Base-by-base conservation (phyloP, 2,329 filamentous ascomycete species). In the Nemania serpens region DNA sequence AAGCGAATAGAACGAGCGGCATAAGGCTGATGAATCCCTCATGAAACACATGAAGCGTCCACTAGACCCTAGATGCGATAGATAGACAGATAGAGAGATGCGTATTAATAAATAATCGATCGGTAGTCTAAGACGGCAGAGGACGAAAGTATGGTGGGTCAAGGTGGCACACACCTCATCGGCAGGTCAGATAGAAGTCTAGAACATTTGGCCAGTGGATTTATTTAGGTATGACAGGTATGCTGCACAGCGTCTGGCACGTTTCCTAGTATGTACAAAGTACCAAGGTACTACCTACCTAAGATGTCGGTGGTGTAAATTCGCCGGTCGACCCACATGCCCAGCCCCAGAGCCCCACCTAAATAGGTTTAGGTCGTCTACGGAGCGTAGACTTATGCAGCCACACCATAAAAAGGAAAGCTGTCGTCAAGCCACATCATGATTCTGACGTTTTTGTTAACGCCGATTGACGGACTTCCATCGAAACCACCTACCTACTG, bases 121-220 rank as follows among this genome's bases (percentile, higher is more conserved):
- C 10, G 37, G 37, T 41, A 41, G 42, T 45, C 29, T 20, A 47
- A 33, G 49, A 25, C 29, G 20, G 29, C 7, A 47, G 43, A 58
- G 54, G 25, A 22, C 45, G 7, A 37, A 42, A 18, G 22, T 15
- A 12, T 17, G 18, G 55, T 62, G 55, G 59, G 57, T 59, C 59
- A 47, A 20, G n/a, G 49, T 55, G 59, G 59, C 59, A 62, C 25
- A 29, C 25, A 55, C 46, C 55, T 22, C 12, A 29, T 62, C 59
- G 59, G 59, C 46, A 62, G 46, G 41, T 39, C 47, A 55, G 55
- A 55, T 62, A 50, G 59, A 59, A 62, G 46, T 55, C 59, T 62
- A 46, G 51, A 55, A 55, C 59, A 36, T 36, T 11, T 29, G 36
- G 3, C 25, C 25, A 29, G 25, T 7, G 25, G 4, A 29, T 29